Percentiles rank a stretch among this genome's conserved stretches.
Evolutionary conservation across 2,329 filamentous ascomycete species (phyloP).

Genomic region (Phialocephala sp.): DNA sequence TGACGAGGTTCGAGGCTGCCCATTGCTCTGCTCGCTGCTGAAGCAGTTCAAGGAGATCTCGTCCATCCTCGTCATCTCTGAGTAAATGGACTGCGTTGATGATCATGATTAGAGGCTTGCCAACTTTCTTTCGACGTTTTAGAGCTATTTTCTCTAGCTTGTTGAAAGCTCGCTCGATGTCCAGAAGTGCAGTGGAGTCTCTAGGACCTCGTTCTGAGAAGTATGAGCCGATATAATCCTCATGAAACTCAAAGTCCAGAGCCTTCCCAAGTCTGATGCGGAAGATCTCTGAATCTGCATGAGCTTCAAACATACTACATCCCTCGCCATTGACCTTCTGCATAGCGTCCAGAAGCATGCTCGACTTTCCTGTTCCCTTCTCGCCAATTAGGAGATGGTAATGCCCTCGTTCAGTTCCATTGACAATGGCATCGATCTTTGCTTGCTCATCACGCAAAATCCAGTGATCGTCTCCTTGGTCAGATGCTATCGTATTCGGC

Average conservation of each 20-base stretch:
- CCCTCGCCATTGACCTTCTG: slow-evolving; percentile 87
- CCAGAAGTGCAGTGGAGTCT: slow-evolving; percentile 88
- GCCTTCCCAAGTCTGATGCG: slow-evolving; percentile 91
- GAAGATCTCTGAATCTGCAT: slow-evolving; percentile 94
- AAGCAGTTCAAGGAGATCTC: slow-evolving; percentile 89
- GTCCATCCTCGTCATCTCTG: slow-evolving; percentile 90
- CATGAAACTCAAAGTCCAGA: slow-evolving; percentile 94
- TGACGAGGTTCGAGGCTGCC: slow-evolving; percentile 90
- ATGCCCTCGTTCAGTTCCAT: slow-evolving; percentile 74
- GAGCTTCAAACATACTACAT: slow-evolving; percentile 94
- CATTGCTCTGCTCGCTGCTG: slow-evolving; percentile 96
- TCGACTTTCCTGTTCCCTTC: slow-evolving; percentile 95
- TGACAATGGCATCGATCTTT: slow-evolving; percentile 81
- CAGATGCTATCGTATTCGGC: slow-evolving; percentile 46
- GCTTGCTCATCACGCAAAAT: slow-evolving; percentile 82
- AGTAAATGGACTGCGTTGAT: slow-evolving; percentile 94
- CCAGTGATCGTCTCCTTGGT: slow-evolving; percentile 67
- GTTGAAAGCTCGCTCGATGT: slow-evolving; percentile 96
- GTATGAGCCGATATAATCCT: slow-evolving; percentile 95
- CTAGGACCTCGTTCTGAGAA: slow-evolving; percentile 93
- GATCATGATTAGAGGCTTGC: slow-evolving; percentile 83
- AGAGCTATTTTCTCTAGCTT: slow-evolving; percentile 97
- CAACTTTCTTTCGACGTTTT: slow-evolving; percentile 61
- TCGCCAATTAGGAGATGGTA: slow-evolving; percentile 94
- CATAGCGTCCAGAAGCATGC: slow-evolving; percentile 97